These are phyloP conservation scores for Tetrahymena elliotti DNA, from an alignment of 73 alveolate species.

Conservation along the genomic window DNA sequence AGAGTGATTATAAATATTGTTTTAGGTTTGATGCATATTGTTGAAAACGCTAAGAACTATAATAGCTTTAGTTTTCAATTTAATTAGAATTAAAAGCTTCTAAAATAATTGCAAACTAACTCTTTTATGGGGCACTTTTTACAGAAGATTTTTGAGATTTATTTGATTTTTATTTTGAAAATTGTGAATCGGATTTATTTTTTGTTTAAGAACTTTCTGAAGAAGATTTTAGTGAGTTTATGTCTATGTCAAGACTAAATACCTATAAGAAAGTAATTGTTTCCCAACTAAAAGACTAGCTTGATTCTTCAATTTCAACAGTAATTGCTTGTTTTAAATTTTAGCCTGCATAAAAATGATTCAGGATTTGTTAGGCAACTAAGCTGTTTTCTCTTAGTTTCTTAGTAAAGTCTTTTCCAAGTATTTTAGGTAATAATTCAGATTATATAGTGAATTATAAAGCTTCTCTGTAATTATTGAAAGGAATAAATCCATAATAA, in stretches of 20 bases:
- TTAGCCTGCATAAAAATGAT: neutral
- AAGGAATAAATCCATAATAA: neutral
- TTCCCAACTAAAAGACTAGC: neutral
- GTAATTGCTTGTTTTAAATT: neutral
- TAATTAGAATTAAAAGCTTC: neutral
- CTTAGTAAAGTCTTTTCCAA: neutral
- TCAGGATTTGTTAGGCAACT: neutral
- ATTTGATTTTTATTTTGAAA: neutral
- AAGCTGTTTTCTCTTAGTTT: neutral
- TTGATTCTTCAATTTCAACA: neutral
- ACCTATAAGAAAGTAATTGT: neutral
- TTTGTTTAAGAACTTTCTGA: neutral
- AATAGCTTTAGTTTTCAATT: neutral
- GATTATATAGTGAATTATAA: neutral
- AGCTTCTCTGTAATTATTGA: neutral
- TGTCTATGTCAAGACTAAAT: neutral
- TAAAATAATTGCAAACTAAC: neutral
- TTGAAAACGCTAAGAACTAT: neutral
- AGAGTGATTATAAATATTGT: neutral
- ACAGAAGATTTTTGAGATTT: neutral
- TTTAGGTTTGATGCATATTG: neutral
- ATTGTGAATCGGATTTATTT: neutral
- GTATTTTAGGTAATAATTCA: neutral
- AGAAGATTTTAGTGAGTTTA: neutral
- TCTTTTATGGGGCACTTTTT: neutral